A percentile compares a stretch with the other conserved stretches of the same genome.
phyloP scores from a whole-genome alignment of 140 eudicot genomes.

The Bidens hawaiensis region DNA sequence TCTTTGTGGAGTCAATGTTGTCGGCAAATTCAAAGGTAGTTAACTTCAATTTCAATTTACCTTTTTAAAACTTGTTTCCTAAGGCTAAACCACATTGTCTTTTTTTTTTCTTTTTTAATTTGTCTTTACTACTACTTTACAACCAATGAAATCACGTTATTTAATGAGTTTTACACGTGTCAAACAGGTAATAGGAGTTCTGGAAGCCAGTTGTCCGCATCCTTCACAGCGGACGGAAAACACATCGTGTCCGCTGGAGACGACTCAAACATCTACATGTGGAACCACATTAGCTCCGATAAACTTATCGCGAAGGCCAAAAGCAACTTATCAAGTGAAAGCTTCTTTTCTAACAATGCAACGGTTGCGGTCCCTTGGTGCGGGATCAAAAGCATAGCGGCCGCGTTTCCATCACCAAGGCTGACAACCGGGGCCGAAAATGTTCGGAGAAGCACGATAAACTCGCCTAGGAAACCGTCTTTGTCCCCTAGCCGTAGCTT shows the following conservation, averaged over 20 bases:
- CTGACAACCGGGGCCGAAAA: slow-evolving; percentile 15
- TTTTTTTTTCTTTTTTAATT: no score
- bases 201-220: slow-evolving; percentile 67
- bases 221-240: slow-evolving; percentile 61
- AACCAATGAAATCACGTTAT: no score
- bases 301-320: slow-evolving; percentile 35
- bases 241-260: slow-evolving; percentile 80
- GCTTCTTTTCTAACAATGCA: slow-evolving; percentile 41
- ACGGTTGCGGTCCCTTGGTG: slow-evolving; percentile 74
- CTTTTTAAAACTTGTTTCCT: background rate
- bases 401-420: slow-evolving; percentile 18
- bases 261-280: slow-evolving; percentile 61
- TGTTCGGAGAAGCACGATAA: slow-evolving; percentile 40
- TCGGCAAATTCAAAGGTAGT: slow-evolving; percentile 75
- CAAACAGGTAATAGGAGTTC: slow-evolving; percentile 44
- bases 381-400: slow-evolving; percentile 21
- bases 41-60: background rate
- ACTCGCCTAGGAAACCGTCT: slow-evolving; percentile 27
- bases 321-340: slow-evolving; percentile 56
- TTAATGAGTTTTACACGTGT: background rate
- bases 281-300: slow-evolving; percentile 45
- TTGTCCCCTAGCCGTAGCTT: slow-evolving; percentile 32
- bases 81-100: background rate
- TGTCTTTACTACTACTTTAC: no score
- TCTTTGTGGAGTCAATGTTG: slow-evolving; percentile 52